phyloP scores from a whole-genome alignment of 1,284 basidiomycete genomes.

The Schizopora paradoxa region DNA sequence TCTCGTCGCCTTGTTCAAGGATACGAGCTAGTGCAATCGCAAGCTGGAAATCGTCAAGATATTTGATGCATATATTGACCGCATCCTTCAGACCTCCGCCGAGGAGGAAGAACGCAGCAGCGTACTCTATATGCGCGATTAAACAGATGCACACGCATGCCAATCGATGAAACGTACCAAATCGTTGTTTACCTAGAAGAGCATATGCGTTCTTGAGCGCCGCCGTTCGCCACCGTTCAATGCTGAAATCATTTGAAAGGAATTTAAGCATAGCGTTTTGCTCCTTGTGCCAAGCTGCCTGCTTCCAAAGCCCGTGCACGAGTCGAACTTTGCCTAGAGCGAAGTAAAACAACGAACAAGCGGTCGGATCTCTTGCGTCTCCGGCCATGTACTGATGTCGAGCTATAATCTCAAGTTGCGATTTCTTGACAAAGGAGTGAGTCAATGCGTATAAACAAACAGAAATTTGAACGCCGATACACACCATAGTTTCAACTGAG shows the following conservation, averaged over 20 bases:
- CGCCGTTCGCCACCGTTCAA: slow-evolving; percentile 85
- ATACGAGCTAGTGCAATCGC: slow-evolving; percentile 84
- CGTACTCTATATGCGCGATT: slow-evolving; percentile 92
- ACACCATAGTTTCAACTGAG: slow-evolving; percentile 70
- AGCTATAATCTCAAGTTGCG: slow-evolving; percentile 86
- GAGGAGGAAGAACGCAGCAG: slow-evolving; percentile 95
- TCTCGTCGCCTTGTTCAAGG: slow-evolving; percentile 76
- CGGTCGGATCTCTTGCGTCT: slow-evolving; percentile 82
- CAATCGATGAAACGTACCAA: slow-evolving; percentile 52
- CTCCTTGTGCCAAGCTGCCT: slow-evolving; percentile 92
- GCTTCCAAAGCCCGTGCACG: slow-evolving; percentile 92
- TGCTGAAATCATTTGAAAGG: slow-evolving; percentile 84
- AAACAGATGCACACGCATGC: neutral
- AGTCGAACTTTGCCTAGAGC: slow-evolving; percentile 89
- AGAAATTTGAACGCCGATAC: slow-evolving; percentile 4
- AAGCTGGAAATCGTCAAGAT: slow-evolving; percentile 86
- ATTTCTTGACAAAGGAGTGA: slow-evolving; percentile 42
- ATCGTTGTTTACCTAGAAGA: slow-evolving; percentile 86
- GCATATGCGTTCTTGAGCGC: slow-evolving; percentile 97
- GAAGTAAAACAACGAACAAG: slow-evolving; percentile 91
- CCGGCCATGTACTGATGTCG: slow-evolving; percentile 87
- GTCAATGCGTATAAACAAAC: slow-evolving; percentile 5
- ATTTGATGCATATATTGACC: slow-evolving; percentile 84
- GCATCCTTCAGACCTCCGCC: slow-evolving; percentile 88
- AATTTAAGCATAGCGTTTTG: slow-evolving; percentile 90